Conservation (phyloP, 140 eudicot species). For the Bidens hawaiensis region DNA sequence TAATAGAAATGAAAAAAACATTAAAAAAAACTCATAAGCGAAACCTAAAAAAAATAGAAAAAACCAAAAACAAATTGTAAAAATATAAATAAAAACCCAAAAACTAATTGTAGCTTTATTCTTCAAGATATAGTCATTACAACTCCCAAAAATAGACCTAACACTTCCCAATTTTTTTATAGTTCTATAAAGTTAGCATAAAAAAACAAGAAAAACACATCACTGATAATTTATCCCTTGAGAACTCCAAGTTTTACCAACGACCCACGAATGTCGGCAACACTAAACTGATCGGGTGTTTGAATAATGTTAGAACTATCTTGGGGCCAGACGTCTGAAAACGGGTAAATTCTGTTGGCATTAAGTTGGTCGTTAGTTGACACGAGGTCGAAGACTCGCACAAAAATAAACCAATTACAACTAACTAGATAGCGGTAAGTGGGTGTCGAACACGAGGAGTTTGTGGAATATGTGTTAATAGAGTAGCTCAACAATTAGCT, state of each 20-base stretch:
- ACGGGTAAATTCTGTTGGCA: slow-evolving; percentile 78
- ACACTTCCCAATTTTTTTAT: not conserved
- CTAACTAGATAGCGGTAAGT: too few relatives aligned
- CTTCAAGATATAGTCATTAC: too few relatives aligned
- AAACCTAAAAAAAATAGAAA: not conserved
- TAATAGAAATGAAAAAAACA: too few relatives aligned
- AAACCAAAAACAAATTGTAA: slow-evolving; percentile 10
- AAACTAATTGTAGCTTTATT: too few relatives aligned
- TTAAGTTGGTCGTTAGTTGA: slow-evolving; percentile 62
- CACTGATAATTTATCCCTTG: slow-evolving; percentile 25
- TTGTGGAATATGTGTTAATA: too few relatives aligned
- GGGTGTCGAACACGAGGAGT: too few relatives aligned
- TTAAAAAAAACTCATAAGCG: too few relatives aligned
- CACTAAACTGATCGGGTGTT: slow-evolving; percentile 45
- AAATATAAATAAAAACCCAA: too few relatives aligned
- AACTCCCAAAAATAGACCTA: not conserved
- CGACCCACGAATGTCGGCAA: slow-evolving; percentile 41
- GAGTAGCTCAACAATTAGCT: too few relatives aligned
- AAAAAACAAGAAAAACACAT: slow-evolving; percentile 4
- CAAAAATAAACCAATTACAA: too few relatives aligned
- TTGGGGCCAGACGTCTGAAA: slow-evolving; percentile 56
- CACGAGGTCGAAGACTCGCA: too few relatives aligned
- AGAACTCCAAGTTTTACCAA: slow-evolving; percentile 51
- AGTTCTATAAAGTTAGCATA: slow-evolving; percentile 8
- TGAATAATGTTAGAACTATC: slow-evolving; percentile 71